Base-by-base conservation (phyloP, 2,329 filamentous ascomycete species). In the Fusarium sacchari region DNA sequence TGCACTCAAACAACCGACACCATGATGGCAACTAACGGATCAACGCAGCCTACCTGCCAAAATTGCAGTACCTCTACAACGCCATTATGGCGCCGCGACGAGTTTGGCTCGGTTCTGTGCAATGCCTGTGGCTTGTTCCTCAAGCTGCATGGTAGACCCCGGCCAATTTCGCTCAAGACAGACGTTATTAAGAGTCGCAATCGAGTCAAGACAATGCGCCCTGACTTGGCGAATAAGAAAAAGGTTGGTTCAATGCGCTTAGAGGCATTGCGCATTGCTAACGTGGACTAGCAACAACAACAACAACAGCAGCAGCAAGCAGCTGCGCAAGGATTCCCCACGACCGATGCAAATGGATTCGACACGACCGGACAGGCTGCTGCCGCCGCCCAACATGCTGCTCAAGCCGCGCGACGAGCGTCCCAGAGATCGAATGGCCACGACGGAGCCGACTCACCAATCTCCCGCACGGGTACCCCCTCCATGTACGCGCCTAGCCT, bases 121-220 rank as follows among this genome's bases (percentile, higher is more conserved):
- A 99, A 99, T 85, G 96, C 96, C 79, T 99, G 96, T 84, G 96
- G 96, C 68, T 89, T 99, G 64, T 99, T 98, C 84, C 89, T 98
- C 79, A 99, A 99, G 88, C 89, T 99, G 76, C 96, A 99, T 82
- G 95, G 95, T 73, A 93, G 95, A 32, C 91, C 96, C 69, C 92
- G 96, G 64, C 96, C 96, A 76, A 98, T 97, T 82, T 97, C 94
- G 78, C 89, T 99, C 78, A 99, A 99, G 88, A 98, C 96, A 55
- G 96, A 99, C 86, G 96, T 98, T 76, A 99, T 99, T 86, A 99
- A 99, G 88, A 98, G 95, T 86, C 94, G 96, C 79, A 99, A 99
- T 84, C 92, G 96, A 74, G 96, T 98, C 77, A 98, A 98, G 88
- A 96, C 95, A 34, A 89, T 90, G 83, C 89, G 90, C 60, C 90